phyloP scores from a whole-genome alignment of 2,329 filamentous ascomycete species.

The Dothideomycetes sp. region DNA sequence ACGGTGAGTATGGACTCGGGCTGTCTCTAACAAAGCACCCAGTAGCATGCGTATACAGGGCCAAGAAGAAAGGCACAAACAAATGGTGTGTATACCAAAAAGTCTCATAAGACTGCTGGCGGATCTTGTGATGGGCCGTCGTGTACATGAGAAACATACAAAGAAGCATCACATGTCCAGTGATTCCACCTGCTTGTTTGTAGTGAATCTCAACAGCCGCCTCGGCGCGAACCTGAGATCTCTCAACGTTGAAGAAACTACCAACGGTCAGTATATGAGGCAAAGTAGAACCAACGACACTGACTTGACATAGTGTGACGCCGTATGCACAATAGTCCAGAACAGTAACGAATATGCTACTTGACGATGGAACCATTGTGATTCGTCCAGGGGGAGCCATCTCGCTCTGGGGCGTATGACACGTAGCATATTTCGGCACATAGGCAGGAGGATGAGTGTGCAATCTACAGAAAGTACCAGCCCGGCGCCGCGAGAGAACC shows the following conservation, averaged over 20 bases:
- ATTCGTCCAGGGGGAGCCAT: conserved; percentile 91
- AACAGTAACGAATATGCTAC: conserved; percentile 80
- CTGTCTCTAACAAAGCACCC: conserved; percentile 94
- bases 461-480: conserved; percentile 75
- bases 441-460: conserved; percentile 80
- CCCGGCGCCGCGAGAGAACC: conserved; percentile 90
- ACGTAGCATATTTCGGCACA: conserved; percentile 84
- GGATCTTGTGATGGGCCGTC: conserved; percentile 82
- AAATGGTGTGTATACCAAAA: conserved; percentile 99
- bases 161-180: conserved; percentile 94
- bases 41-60: conserved; percentile 88
- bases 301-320: conserved; percentile 88
- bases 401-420: conserved; percentile 75
- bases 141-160: conserved; percentile 99
- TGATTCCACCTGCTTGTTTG: conserved; percentile 76
- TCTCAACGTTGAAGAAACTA: conserved; percentile 92
- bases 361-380: conserved; percentile 92
- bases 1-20: conserved; percentile 61
- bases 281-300: conserved; percentile 21
- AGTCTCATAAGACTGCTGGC: conserved; percentile 93
- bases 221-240: conserved; percentile 66
- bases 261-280: conserved; percentile 10
- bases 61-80: conserved; percentile 92
- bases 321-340: conserved; percentile 67
- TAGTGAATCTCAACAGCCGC: conserved; percentile 88